Evolutionary conservation across 176 grass and related monocot species (phyloP).

Genomic region (Leersia perrieri): DNA sequence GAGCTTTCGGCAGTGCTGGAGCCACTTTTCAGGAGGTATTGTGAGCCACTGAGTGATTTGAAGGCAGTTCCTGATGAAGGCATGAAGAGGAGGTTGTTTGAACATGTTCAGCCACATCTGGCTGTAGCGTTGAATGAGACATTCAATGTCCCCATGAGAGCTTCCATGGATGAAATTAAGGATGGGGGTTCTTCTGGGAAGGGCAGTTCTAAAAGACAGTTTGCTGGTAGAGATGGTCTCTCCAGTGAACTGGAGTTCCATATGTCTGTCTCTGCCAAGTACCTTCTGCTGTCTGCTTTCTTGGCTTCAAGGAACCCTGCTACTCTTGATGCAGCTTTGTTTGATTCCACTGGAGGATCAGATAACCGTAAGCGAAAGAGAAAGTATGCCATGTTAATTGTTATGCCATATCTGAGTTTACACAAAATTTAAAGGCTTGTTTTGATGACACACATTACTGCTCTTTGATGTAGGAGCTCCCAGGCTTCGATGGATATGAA

Average conservation of each 20-base stretch:
- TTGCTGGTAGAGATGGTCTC: constrained; percentile 37
- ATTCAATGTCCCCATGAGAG: constrained; percentile 60
- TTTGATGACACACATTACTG: constrained; percentile 17
- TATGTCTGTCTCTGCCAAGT: constrained; percentile 87
- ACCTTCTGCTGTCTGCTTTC: constrained; percentile 85
- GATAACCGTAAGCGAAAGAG: constrained; percentile 61
- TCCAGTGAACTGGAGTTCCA: constrained; percentile 72
- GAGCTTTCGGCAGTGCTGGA: constrained; percentile 57
- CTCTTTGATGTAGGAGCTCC: constrained; percentile 56
- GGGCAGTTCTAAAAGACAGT: constrained; percentile 43
- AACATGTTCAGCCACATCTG: constrained; percentile 74
- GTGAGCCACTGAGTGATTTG: constrained; percentile 64
- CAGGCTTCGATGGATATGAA: constrained; percentile 57
- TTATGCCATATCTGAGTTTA: background rate
- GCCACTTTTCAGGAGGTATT: constrained; percentile 84
- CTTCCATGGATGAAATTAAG: constrained; percentile 35
- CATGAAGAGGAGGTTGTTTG: constrained; percentile 73
- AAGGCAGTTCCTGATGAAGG: constrained; percentile 58
- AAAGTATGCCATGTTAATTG: constrained; percentile 65
- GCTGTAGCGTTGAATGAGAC: constrained; percentile 70
- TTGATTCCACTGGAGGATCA: constrained; percentile 85
- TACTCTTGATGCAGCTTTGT: constrained; percentile 89
- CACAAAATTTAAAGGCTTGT: background rate
- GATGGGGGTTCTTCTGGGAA: constrained; percentile 33
- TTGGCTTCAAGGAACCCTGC: constrained; percentile 86